Base-by-base conservation (phyloP, 2,329 filamentous ascomycete species). In the Chaetomiaceae sp. region DNA sequence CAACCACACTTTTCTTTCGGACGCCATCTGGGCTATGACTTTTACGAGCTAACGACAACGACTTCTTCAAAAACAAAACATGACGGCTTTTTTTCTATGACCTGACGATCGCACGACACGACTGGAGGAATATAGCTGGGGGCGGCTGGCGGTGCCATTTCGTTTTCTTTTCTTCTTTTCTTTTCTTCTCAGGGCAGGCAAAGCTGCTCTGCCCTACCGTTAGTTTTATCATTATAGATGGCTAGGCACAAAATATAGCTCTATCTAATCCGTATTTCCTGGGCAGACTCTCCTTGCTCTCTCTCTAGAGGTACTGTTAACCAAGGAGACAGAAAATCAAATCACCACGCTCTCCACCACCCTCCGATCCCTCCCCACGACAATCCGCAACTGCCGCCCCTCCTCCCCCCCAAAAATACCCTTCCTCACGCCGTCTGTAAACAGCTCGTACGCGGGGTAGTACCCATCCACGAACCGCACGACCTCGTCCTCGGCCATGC, bases 401-500 rank as follows among this genome's bases (percentile, higher is more conserved):
- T 42, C 17, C 19, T 34, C 27, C 17, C 74, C 21, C 60, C 70
- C 74, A 54, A 86, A 78, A 25, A 83, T 69, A 1, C 84, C 84
- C 21, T 67, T 63, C 50, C 83, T 73, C 51, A 87, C 63, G 16
- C 72, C 74, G 25, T 82, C 77, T 1, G 77, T 78, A 62, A 81
- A 89, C 10, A 88, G 73, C 69, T 88, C 85, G 60, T 88, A 88
- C 2, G 82, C 83, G 4, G 85, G 85, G 60, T 83, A 87, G 66
- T 88, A 82, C 1, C 74, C 78, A 55, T 82, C 77, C 25, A 82
- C 87, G 66, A 96, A 96, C 41, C 77, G 73, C 50, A 81, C 74
- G 38, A 96, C 88, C 65, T 92, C 79, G 50, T 89, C 85, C 59
- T 88, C 84, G 1, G 81, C 86, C 91, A 96, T 96, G 25, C 89